phyloP scores from a whole-genome alignment of 2,329 filamentous ascomycete genomes.

The Thelonectria rubi region DNA sequence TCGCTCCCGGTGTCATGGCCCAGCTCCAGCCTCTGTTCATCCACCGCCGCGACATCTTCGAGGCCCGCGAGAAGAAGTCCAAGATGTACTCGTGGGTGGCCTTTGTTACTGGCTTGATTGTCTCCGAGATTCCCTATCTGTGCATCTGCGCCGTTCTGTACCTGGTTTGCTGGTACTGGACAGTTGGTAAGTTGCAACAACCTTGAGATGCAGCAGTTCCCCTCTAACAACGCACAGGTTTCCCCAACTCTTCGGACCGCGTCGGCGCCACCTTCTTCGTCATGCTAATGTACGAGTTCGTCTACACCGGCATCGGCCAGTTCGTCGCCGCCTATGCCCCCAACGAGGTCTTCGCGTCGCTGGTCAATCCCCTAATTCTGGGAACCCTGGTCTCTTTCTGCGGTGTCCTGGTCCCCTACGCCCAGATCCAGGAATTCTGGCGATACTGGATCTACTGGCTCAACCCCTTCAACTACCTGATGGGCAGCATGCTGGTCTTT shows the following conservation, averaged over 20 bases:
- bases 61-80: constrained; percentile 66
- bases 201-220: neutral
- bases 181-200: constrained; percentile 48
- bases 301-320: constrained; percentile 69
- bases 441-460: constrained; percentile 70
- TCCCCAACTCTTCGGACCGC: constrained; percentile 53
- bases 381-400: constrained; percentile 74
- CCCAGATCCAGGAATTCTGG: constrained; percentile 72
- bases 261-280: constrained; percentile 63
- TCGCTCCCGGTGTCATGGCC: constrained; percentile 65
- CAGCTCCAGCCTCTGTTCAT: constrained; percentile 69
- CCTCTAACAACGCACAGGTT: constrained; percentile 41
- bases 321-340: constrained; percentile 71
- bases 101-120: constrained; percentile 63
- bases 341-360: constrained; percentile 66
- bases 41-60: constrained; percentile 64
- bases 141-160: constrained; percentile 57
- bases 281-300: constrained; percentile 67
- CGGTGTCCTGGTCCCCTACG: constrained; percentile 76
- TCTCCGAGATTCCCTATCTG: constrained; percentile 59
- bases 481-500: constrained; percentile 64
- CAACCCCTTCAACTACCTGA: constrained; percentile 70
- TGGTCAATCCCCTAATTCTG: constrained; percentile 66
- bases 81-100: constrained; percentile 70
- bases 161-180: constrained; percentile 66